Base-by-base conservation (phyloP, 768 basidiomycete genomes). In the Termitomyces sp. region DNA sequence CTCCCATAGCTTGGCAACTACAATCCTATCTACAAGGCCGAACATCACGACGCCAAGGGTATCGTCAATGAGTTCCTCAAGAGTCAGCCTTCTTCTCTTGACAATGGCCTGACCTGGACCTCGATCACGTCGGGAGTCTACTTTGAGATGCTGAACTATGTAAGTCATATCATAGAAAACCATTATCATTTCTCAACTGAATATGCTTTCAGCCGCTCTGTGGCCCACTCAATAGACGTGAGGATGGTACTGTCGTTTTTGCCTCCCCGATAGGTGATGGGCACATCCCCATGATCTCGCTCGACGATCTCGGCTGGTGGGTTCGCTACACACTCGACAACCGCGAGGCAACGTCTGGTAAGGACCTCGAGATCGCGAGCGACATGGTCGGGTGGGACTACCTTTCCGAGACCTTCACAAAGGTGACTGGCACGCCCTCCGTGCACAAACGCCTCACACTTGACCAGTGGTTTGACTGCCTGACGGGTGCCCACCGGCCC, bases 41-140 rank as follows among this genome's bases (percentile, higher is more conserved):
- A 73, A 36, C 78, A 79, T 58, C 68, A 73, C 62, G 75, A 78
- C 54, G 77, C 66, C 1, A 79, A 79, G 64, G 78, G 76, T 0
- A 70, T 73, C 14, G 72, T 79, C 1, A 68, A 65, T 9, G 78
- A 78, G 33, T 78, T 68, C 51, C 64, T 79, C 53, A 65, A 72
- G 51, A 61, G 64, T 7, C 78, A 78, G 58, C 67, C 71, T 13
- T 72, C 74, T 4, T 68, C 59, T 24, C 62, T 68, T 22, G 71
- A 67, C 36, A 69, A 70, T 20, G 67, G 62, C 22, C 62, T 76
- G 40, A 67, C 68, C n/a, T 77, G 75, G 75, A 71, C 68, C 20
- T 61, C 70, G 26, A 64, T 78, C 56, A 72, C 73, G 2, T 71
- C 75, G 1, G 73, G 76, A 1, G 74, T 74, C 9, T 78, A 78